These are phyloP conservation scores for Sarocladium oryzae DNA, from an alignment of 2,329 filamentous ascomycete species.

Conservation along the genomic window DNA sequence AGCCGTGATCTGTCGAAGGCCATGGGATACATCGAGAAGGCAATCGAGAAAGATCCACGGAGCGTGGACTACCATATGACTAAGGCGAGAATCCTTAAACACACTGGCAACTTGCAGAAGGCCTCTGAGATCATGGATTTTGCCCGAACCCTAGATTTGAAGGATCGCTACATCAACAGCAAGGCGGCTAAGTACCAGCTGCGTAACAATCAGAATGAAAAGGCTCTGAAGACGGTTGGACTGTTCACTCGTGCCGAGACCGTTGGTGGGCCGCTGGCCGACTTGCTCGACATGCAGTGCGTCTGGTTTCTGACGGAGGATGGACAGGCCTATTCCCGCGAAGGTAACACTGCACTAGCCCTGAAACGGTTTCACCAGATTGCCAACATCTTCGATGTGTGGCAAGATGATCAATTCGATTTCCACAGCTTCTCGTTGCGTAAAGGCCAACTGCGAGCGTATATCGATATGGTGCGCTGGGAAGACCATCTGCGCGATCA, in stretches of 20 bases:
- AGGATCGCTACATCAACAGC: slow-evolving; percentile 96
- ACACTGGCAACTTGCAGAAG: slow-evolving; percentile 70
- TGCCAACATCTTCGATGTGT: slow-evolving; percentile 89
- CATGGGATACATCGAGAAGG: slow-evolving; percentile 73
- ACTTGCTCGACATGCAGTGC: slow-evolving; percentile 97
- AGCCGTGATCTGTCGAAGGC: slow-evolving; percentile 82
- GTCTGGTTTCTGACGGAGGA: slow-evolving; percentile 97
- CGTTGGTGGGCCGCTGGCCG: slow-evolving; percentile 77
- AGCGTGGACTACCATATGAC: slow-evolving; percentile 93
- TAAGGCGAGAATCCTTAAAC: slow-evolving; percentile 91
- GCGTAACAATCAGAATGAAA: slow-evolving; percentile 83
- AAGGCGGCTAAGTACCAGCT: slow-evolving; percentile 97
- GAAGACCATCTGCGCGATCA: slow-evolving; percentile 87
- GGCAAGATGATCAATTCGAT: slow-evolving; percentile 98
- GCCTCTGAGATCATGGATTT: slow-evolving; percentile 85
- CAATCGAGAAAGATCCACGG: slow-evolving; percentile 70
- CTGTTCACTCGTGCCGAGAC: slow-evolving; percentile 92
- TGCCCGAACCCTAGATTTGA: slow-evolving; percentile 77
- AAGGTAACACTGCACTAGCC: slow-evolving; percentile 75
- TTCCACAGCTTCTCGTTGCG: slow-evolving; percentile 97
- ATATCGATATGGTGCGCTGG: slow-evolving; percentile 95
- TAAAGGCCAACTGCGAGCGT: slow-evolving; percentile 91
- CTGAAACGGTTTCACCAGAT: slow-evolving; percentile 88
- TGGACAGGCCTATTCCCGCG: slow-evolving; percentile 78
- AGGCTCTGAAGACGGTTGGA: slow-evolving; percentile 80